Conservation (phyloP, 2,329 filamentous ascomycete species). For the Penicillium sp. region DNA sequence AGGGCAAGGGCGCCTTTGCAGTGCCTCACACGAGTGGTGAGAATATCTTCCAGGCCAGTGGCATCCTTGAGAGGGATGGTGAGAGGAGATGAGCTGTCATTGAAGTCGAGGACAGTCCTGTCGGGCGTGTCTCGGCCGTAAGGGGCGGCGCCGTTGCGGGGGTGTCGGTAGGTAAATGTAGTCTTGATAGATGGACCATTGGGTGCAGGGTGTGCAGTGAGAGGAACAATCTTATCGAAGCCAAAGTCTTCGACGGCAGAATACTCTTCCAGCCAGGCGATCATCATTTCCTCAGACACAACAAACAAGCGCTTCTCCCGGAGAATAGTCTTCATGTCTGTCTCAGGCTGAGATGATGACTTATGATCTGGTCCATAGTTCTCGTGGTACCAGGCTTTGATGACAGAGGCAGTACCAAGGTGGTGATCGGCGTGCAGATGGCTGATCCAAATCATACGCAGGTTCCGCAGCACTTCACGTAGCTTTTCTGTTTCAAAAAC, state of each 20-base stretch:
- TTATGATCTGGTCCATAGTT: slow-evolving; percentile 44
- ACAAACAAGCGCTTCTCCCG: slow-evolving; percentile 57
- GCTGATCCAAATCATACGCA: slow-evolving; percentile 86
- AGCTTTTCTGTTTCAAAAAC: slow-evolving; percentile 66
- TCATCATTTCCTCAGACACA: slow-evolving; percentile 69
- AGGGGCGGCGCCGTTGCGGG: slow-evolving; percentile 27
- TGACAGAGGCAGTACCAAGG: slow-evolving; percentile 75
- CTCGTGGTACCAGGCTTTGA: slow-evolving; percentile 73
- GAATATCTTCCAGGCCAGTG: slow-evolving; percentile 65
- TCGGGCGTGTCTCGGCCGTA: slow-evolving; percentile 19
- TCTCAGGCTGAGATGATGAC: slow-evolving; percentile 42
- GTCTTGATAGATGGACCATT: slow-evolving; percentile 21
- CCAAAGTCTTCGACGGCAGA: slow-evolving; percentile 74
- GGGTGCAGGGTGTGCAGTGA: slow-evolving; percentile 39
- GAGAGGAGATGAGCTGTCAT: slow-evolving; percentile 26
- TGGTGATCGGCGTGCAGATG: slow-evolving; percentile 97
- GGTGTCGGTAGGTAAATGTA: slow-evolving; percentile 32
- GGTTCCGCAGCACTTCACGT: slow-evolving; percentile 68
- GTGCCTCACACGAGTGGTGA: slow-evolving; percentile 69
- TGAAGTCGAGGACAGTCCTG: slow-evolving; percentile 28
- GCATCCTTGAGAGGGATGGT: slow-evolving; percentile 46
- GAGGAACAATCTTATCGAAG: slow-evolving; percentile 56
- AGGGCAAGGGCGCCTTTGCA: slow-evolving; percentile 76
- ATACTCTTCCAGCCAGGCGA: slow-evolving; percentile 76
- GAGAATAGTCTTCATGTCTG: slow-evolving; percentile 37